Base-by-base conservation (phyloP, 352 stramenopile genomes). In the Phytopythium boreale region DNA sequence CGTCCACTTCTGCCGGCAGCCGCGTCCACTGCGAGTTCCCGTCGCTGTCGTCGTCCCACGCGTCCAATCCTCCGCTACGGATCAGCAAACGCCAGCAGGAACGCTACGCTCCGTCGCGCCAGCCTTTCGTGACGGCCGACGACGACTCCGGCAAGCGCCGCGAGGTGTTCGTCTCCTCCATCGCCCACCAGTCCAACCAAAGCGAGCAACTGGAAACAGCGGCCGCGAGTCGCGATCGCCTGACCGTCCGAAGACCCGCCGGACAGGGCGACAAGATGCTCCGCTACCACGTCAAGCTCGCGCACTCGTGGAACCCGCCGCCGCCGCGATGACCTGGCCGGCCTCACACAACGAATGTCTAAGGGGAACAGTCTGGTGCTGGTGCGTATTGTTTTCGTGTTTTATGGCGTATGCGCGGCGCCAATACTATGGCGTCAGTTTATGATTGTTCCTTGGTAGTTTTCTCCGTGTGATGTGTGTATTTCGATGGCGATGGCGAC, bases 201-300 rank as follows among this genome's bases (percentile, higher is more conserved):
- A 59, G 29, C 51, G 22, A 64, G 68, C 34, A 27, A 64, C 26
- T 19, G 67, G 57, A 51, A 31, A 6, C 22, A 68, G 50, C 29
- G 22, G 51, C 39, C 11, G 56, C 24, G 27, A 61, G 64, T 37
- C 41, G 56, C 24, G 52, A 2, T 60, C 69, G 34, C 37, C 62
- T 59, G 61, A 74, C 36, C 46, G 61, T 56, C 34, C 44, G 43
- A 52, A 47, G 64, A 27, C 59, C 34, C 61, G 61, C 43, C 44
- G 66, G 12, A 41, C 53, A 2, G 39, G 56, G 37, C 10, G 57
- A 67, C 39, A 62, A 51, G 9, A 70, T 87, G 62, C 72, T 90
- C 6, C 72, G 67, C 6, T 84, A 88, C 60, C 80, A 90, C 67
- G 68, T 90, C 27, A 85, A 83, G 59, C 75, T 90, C 44, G 81